Evolutionary conservation across 1,139 yeast genomes (phyloP).

Genomic region (Taphrina populina): DNA sequence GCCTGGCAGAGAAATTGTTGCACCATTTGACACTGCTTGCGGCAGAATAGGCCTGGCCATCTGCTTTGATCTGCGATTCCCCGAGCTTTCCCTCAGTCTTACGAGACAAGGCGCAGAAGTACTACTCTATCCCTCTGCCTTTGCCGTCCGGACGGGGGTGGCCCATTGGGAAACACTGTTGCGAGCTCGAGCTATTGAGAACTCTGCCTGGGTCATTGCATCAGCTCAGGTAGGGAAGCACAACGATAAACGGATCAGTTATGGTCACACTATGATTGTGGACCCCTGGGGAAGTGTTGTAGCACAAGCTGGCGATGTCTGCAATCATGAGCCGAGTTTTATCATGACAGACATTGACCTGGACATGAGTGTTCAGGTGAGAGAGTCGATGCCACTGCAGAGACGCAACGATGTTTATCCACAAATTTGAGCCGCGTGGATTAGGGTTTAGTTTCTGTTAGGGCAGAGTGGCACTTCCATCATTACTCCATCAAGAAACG

Average conservation of each 20-base stretch:
- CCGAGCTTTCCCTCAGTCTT: slow-evolving; percentile 68
- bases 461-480: too few relatives aligned
- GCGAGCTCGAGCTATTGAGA: slow-evolving; percentile 78
- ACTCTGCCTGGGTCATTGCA: slow-evolving; percentile 81
- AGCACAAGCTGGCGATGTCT: slow-evolving; percentile 57
- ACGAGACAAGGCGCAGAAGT: slow-evolving; percentile 74
- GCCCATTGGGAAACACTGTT: slow-evolving; percentile 87
- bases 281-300: slow-evolving; percentile 90
- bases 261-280: slow-evolving; percentile 74
- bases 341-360: slow-evolving; percentile 70
- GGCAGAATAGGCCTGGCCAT: slow-evolving; percentile 73
- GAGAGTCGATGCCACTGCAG: slow-evolving; percentile 27
- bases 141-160: slow-evolving; percentile 84
- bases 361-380: slow-evolving; percentile 48
- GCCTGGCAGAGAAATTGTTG: slow-evolving; percentile 60
- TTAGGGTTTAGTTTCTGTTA: too few relatives aligned
- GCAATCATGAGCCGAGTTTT: slow-evolving; percentile 54
- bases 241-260: slow-evolving; percentile 56
- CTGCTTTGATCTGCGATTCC: slow-evolving; percentile 87
- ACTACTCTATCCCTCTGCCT: slow-evolving; percentile 83
- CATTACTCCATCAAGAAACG: too few relatives aligned
- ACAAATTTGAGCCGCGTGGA: not conserved
- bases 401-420: slow-evolving; percentile 13
- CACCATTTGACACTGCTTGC: slow-evolving; percentile 60
- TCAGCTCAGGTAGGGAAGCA: slow-evolving; percentile 90